phyloP scores from a whole-genome alignment of 441 rosid genomes.

The Geranium incanum region DNA sequence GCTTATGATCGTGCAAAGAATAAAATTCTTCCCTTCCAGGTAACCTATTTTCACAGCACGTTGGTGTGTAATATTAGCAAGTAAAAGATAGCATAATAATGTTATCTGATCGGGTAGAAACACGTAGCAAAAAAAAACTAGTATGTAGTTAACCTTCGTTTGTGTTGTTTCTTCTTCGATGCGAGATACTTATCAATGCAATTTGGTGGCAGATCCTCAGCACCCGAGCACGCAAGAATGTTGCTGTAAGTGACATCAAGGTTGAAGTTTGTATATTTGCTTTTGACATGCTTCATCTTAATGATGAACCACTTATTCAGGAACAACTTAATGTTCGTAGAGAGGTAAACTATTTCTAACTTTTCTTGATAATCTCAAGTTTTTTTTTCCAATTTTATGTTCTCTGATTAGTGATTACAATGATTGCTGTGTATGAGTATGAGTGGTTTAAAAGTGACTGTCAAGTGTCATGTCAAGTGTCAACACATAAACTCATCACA shows the following conservation, averaged over 20 bases:
- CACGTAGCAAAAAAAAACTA: background rate
- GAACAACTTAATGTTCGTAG: slow-evolving; percentile 64
- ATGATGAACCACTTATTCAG: slow-evolving; percentile 71
- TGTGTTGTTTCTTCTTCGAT: slow-evolving; percentile 1
- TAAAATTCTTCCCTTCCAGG: slow-evolving; percentile 91
- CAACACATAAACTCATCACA: background rate
- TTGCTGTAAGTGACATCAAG: slow-evolving; percentile 65
- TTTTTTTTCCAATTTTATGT: background rate
- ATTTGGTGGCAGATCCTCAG: slow-evolving; percentile 47
- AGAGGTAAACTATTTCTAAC: slow-evolving; percentile 43
- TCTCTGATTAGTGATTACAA: background rate
- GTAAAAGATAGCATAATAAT: background rate
- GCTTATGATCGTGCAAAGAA: slow-evolving; percentile 66
- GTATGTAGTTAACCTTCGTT: background rate
- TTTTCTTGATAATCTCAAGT: background rate
- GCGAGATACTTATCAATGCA: slow-evolving; percentile 5
- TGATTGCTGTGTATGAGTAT: slow-evolving; percentile 7
- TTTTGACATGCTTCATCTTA: slow-evolving; percentile 72
- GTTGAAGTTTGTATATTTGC: slow-evolving; percentile 85
- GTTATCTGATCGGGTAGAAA: background rate
- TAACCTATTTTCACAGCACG: slow-evolving; percentile 21
- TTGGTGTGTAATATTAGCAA: background rate
- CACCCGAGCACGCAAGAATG: slow-evolving; percentile 83
- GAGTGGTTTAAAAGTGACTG: slow-evolving; percentile 12
- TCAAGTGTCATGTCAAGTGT: background rate